A percentile compares a stretch with the other conserved stretches of the same genome.
phyloP scores from a whole-genome alignment of 163 green algal genomes.

The Trebouxia gelatinosa region DNA sequence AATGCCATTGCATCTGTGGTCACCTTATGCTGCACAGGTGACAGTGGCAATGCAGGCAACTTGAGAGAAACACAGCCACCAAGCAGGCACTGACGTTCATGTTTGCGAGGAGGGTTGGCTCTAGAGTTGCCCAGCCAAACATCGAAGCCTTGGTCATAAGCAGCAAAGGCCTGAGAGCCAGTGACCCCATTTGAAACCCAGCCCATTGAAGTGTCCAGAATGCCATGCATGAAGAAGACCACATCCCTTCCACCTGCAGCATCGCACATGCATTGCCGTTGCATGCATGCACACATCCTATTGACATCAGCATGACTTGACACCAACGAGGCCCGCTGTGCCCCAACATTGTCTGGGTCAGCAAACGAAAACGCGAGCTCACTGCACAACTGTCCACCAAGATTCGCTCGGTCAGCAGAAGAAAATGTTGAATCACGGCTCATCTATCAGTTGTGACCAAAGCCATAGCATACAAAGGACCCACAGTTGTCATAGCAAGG shows the following conservation, averaged over 20 bases:
- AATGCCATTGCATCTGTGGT: too few relatives aligned
- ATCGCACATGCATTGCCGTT: neutral
- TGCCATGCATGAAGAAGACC: slow-evolving; percentile 90
- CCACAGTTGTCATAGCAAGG: too few relatives aligned
- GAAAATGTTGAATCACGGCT: too few relatives aligned
- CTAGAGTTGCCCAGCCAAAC: slow-evolving; percentile 94
- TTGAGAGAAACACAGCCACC: too few relatives aligned
- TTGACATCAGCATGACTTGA: neutral
- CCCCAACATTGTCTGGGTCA: too few relatives aligned
- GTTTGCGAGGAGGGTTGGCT: slow-evolving; percentile 76
- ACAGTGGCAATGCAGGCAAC: too few relatives aligned
- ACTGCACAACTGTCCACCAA: too few relatives aligned
- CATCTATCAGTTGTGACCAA: too few relatives aligned
- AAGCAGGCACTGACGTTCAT: slow-evolving; percentile 44
- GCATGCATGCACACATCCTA: neutral
- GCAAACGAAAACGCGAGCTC: too few relatives aligned
- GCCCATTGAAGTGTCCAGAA: slow-evolving; percentile 74
- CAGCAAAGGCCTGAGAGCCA: slow-evolving; percentile 88
- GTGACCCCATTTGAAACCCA: slow-evolving; percentile 75
- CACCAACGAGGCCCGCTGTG: neutral
- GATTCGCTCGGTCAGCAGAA: too few relatives aligned
- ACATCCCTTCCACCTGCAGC: slow-evolving; percentile 57
- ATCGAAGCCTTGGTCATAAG: slow-evolving; percentile 92
- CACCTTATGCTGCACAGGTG: too few relatives aligned
- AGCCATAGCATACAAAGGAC: too few relatives aligned